Base-by-base conservation (phyloP, 2,329 filamentous ascomycete genomes). In the Orbilia ellipsospora region DNA sequence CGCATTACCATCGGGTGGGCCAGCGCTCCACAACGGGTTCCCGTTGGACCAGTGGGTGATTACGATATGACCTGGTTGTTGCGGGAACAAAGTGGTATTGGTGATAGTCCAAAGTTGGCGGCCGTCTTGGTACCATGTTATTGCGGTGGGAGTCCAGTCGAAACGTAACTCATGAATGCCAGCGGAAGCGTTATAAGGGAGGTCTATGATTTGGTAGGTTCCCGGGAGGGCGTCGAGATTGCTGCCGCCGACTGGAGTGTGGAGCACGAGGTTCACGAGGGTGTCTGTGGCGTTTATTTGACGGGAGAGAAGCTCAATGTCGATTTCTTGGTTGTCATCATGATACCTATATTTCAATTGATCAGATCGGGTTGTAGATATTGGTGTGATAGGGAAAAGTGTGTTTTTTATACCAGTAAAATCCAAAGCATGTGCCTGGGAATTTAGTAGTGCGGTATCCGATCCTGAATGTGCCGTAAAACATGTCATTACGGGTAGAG, bases 31-130 rank as follows among this genome's bases (percentile, higher is more conserved):
- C 1, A 84, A 80, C 4, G 84, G 80, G 80, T 93, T 90, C 40
- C 91, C 91, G 78, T 93, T 94, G 81, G 90, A 92, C 91, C 91
- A 87, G 81, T 94, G 91, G 79, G 89, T 90, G 66, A 94, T 82
- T 60, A 92, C 87, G 50, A 94, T 81, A 80, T 90, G 87, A 0
- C 92, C 92, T 0, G 88, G 83, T 8, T 84, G 82, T 1, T 83
- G 84, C 0, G 92, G 92, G 23, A 91, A 84, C 0, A 85, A 85
- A 1, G 84, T 80, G 0, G 82, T 83, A 8, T 87, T 86, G 1
- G 82, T 80, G 84, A 91, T 89, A 56, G 84, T 83, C 31, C 86
- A 84, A 13, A 93, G 82, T 8, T 85, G 81, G 7, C 82, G 67
- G 51, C 87, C 87, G 81, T 94, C 91, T 1, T 88, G 89, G 80